Evolutionary conservation across 495 filamentous ascomycete genomes (phyloP).

Genomic region (Trypethelium eluteriae): DNA sequence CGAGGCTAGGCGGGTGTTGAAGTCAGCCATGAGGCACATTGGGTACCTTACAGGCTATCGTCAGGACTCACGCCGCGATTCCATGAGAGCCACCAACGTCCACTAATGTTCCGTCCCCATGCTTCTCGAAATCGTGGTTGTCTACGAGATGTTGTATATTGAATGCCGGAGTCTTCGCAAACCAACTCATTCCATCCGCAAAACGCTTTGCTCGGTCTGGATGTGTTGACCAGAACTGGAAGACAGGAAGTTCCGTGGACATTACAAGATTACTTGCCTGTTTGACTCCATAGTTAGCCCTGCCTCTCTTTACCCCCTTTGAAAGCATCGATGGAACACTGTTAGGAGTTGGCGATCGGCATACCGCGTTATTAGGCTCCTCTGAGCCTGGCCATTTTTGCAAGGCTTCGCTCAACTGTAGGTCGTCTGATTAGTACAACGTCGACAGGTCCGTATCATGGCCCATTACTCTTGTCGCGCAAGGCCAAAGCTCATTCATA

Average conservation of each 20-base stretch:
- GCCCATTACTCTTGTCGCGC: neutral
- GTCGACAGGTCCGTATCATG: too few species aligned
- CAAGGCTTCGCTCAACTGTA: constrained; percentile 1
- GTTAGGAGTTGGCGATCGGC: neutral
- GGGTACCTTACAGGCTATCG: neutral
- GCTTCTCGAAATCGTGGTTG: neutral
- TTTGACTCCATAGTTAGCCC: neutral
- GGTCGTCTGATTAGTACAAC: neutral
- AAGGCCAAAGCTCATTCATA: neutral
- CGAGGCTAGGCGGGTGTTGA: neutral
- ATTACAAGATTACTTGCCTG: neutral
- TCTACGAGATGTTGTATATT: neutral
- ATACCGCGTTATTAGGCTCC: neutral
- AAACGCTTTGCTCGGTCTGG: constrained; percentile 9
- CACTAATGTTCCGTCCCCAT: neutral
- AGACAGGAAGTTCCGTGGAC: neutral
- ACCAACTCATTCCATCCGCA: constrained; percentile 1
- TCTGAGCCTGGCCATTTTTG: constrained; percentile 9
- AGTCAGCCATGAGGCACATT: neutral
- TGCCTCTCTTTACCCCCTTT: too few species aligned
- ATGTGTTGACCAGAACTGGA: neutral
- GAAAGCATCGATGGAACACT: neutral
- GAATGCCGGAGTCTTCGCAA: neutral
- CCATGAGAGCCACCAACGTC: neutral
- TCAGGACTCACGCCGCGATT: neutral